Base-by-base conservation (phyloP, 2,329 filamentous ascomycete genomes). In the Scedosporium apiospermum region DNA sequence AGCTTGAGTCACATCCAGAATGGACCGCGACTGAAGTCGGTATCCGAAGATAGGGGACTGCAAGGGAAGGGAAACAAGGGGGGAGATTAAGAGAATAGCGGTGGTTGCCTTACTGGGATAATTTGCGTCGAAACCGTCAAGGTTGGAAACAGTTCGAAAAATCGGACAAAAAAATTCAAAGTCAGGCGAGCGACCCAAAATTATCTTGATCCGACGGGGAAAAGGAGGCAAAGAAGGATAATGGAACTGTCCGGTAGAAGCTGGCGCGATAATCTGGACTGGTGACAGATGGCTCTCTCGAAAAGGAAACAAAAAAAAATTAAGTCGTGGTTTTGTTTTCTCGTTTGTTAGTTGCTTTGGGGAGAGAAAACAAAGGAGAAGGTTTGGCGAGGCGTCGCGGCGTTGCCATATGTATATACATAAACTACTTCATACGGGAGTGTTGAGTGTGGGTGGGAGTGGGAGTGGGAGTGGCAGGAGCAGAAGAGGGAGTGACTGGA, bases 231-330 rank as follows among this genome's bases (percentile, higher is more conserved):
- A 55, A 57, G 60, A 26, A 21, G 21, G 26, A 49, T 62, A 38
- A 38, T 38, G 34, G 23, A 46, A 57, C 74, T 74, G 68, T 69
- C 71, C 74, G 75, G 77, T 77, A 76, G 71, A 57, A 73, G 79
- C 81, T 83, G 81, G 74, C 76, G 81, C 78, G 81, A 84, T 76
- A 74, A 80, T 80, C 81, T 74, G 76, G 78, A 80, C 82, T 82
- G 53, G 82, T 82, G 82, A 85, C 82, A 78, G 76, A 75, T 78
- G 78, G 82, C 78, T 82, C 81, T 62, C 55, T 62, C 55, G 68
- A 71, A 65, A 68, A 70, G 67, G 67, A 72, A 69, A 72, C 27
- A 55, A 57, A 55, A 57, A 61, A 61, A 51, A 16, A n/a, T 26
- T 41, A 38, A 61, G 18, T 61, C 42, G 49, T 60, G 30, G 49